Evolutionary conservation across 768 basidiomycete genomes (phyloP).

Genomic region (Boletus sensibilis): DNA sequence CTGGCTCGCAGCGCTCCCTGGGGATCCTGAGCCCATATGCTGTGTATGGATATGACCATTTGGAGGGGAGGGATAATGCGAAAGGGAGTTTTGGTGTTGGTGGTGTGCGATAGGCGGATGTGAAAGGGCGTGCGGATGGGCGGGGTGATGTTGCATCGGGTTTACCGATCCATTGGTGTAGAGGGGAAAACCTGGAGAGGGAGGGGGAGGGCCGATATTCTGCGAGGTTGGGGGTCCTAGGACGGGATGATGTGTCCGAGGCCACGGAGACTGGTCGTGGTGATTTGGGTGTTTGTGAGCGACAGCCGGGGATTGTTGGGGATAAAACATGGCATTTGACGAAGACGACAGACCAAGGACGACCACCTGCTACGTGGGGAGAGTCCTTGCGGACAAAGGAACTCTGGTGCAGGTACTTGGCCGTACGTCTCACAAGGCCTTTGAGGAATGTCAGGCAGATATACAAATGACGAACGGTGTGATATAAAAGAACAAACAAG

Average conservation of each 20-base stretch:
- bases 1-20: conserved; percentile 52
- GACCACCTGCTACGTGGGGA: neutral
- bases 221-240: conserved; percentile 45
- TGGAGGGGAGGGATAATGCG: conserved; percentile 80
- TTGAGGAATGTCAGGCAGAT: conserved; percentile 1
- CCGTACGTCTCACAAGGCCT: conserved; percentile 1
- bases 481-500: conserved; percentile 15
- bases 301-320: conserved; percentile 81
- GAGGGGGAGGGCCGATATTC: conserved; percentile 58
- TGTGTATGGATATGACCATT: conserved; percentile 60
- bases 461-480: conserved; percentile 11
- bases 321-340: conserved; percentile 73
- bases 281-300: conserved; percentile 72
- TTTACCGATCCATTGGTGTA: conserved; percentile 69
- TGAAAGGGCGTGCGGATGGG: conserved; percentile 50
- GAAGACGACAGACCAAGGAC: conserved; percentile 1
- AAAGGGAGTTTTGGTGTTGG: conserved; percentile 76
- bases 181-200: conserved; percentile 72
- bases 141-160: conserved; percentile 60
- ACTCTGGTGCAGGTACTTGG: conserved; percentile 5
- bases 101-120: conserved; percentile 60
- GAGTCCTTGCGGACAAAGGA: conserved; percentile 13
- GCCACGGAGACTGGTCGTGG: conserved; percentile 76
- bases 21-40: conserved; percentile 59
- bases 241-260: conserved; percentile 57